phyloP scores from a whole-genome alignment of 1,284 basidiomycete species.

The Farysia itapuensis region DNA sequence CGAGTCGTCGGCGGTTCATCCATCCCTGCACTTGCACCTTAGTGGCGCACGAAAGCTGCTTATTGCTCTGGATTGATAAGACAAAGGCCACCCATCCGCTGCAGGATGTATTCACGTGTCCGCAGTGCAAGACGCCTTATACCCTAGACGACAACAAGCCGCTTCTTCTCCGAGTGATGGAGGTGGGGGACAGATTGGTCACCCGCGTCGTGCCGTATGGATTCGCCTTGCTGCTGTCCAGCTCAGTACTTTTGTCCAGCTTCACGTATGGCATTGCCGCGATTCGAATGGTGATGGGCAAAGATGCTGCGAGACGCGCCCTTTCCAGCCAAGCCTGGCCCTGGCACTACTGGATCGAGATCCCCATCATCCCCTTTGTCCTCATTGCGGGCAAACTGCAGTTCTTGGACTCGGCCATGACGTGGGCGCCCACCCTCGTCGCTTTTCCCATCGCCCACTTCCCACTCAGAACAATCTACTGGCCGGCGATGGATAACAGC shows the following conservation, averaged over 20 bases:
- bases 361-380: conserved; percentile 55
- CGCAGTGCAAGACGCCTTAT: conserved; percentile 43
- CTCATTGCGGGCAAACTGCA: conserved; percentile 44
- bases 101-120: conserved; percentile 32
- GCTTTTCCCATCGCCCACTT: conserved; percentile 36
- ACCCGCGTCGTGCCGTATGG: conserved; percentile 24
- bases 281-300: conserved; percentile 40
- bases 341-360: conserved; percentile 53
- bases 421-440: conserved; percentile 47
- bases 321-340: conserved; percentile 47
- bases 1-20: conserved; percentile 27
- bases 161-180: conserved; percentile 21
- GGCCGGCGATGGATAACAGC: conserved; percentile 11
- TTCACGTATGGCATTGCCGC: conserved; percentile 46
- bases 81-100: conserved; percentile 19
- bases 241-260: conserved; percentile 25
- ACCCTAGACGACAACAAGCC: conserved; percentile 39
- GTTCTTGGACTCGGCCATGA: conserved; percentile 44
- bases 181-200: conserved; percentile 28
- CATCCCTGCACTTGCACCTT: conserved; percentile 53
- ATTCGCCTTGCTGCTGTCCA: conserved; percentile 12
- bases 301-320: conserved; percentile 26
- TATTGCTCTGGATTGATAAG: conserved; percentile 48
- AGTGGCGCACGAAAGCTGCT: conserved; percentile 49
- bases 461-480: conserved; percentile 8